Evolutionary conservation across 2,329 filamentous ascomycete species (phyloP).

Genomic region (Xylariales sp.): DNA sequence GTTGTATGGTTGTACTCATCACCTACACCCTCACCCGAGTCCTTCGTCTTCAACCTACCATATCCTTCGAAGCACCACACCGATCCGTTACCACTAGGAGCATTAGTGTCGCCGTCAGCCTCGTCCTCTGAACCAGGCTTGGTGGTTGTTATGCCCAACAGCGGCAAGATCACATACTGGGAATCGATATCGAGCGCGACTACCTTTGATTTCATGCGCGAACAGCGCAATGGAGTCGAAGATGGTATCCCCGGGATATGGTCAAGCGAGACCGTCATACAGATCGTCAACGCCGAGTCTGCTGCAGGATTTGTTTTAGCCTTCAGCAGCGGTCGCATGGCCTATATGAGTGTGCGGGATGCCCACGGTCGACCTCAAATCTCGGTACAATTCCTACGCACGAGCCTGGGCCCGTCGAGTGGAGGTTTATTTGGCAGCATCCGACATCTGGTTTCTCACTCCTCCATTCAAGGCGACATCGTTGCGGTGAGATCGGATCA

Average conservation of each 20-base stretch:
- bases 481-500: constrained; percentile 73
- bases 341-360: constrained; percentile 82
- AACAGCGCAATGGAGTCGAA: constrained; percentile 76
- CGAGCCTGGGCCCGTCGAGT: constrained; percentile 47
- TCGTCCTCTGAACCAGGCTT: constrained; percentile 79
- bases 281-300: constrained; percentile 76
- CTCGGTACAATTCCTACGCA: constrained; percentile 70
- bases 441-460: constrained; percentile 67
- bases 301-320: constrained; percentile 80
- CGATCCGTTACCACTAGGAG: constrained; percentile 75
- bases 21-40: constrained; percentile 64
- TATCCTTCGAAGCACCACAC: constrained; percentile 61
- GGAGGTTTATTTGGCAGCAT: constrained; percentile 77
- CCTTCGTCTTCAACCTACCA: constrained; percentile 75
- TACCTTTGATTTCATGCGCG: constrained; percentile 75
- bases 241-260: constrained; percentile 68
- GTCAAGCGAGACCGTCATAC: constrained; percentile 71
- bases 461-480: constrained; percentile 70
- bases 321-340: constrained; percentile 80
- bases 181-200: constrained; percentile 89
- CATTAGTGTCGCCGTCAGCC: constrained; percentile 74
- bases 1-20: constrained; percentile 85
- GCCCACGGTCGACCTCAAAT: constrained; percentile 80
- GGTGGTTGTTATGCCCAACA: constrained; percentile 77
- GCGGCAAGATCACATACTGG: constrained; percentile 88